Conservation (phyloP, 1,284 basidiomycete species). For the Vanrija sp. region DNA sequence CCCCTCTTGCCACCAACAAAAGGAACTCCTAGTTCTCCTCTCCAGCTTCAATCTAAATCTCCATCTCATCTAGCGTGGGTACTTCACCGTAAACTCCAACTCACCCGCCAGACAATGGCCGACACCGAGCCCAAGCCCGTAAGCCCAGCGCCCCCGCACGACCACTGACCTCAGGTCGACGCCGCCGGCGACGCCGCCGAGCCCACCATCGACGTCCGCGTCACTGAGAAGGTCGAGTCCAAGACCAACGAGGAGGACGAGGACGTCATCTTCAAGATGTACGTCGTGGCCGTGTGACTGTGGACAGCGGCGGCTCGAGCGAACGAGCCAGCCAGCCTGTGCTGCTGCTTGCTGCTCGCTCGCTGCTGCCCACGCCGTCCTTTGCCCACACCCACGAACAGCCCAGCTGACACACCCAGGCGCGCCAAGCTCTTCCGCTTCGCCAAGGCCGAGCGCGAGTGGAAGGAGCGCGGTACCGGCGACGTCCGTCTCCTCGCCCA, state of each 20-base stretch:
- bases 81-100: not conserved
- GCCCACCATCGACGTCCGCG: slow-evolving; percentile 93
- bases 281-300: slow-evolving; percentile 42
- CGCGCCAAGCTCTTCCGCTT: slow-evolving; percentile 99
- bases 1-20: not conserved
- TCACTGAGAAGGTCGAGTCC: slow-evolving; percentile 85
- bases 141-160: not conserved
- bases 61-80: not conserved
- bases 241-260: slow-evolving; percentile 98
- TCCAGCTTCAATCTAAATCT: not conserved
- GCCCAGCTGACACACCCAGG: slow-evolving; percentile 53
- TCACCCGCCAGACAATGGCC: slow-evolving; percentile 10
- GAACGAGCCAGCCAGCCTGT: not conserved
- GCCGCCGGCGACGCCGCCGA: slow-evolving; percentile 52
- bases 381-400: not conserved
- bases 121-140: slow-evolving; percentile 24
- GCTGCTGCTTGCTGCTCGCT: too few relatives aligned
- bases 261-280: slow-evolving; percentile 94
- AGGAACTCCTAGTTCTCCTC: not conserved
- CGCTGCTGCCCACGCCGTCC: not conserved
- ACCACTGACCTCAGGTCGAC: not conserved
- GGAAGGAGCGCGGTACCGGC: slow-evolving; percentile 85
- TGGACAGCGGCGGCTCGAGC: not conserved
- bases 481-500: slow-evolving; percentile 83
- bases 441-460: slow-evolving; percentile 73